Percentiles rank a stretch among this genome's conserved stretches.
Conservation (phyloP, 768 basidiomycete genomes). For the Gelatoporia subvermispora region DNA sequence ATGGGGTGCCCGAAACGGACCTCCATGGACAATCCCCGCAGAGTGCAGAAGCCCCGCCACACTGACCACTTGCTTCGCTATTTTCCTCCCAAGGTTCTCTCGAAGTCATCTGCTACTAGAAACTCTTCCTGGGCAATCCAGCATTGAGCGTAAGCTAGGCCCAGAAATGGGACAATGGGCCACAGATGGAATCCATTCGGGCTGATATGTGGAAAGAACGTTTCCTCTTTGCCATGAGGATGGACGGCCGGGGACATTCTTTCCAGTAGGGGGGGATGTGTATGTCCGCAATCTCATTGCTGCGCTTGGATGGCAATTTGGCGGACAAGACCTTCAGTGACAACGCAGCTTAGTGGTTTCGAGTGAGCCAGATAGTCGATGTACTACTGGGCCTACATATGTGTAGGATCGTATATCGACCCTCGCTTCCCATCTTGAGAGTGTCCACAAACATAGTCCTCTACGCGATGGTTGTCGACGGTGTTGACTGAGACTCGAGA, state of each 20-base stretch:
- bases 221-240: background rate
- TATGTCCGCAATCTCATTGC: conserved; percentile 23
- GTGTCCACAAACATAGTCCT: no score
- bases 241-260: background rate
- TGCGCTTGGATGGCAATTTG: conserved; percentile 21
- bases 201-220: conserved; percentile 32
- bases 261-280: conserved; percentile 30
- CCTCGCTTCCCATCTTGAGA: no score
- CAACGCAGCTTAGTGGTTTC: conserved; percentile 23
- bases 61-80: conserved; percentile 27
- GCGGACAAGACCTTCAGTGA: conserved; percentile 34
- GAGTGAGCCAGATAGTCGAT: conserved; percentile 38
- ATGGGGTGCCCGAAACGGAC: conserved; percentile 15
- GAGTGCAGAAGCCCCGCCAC: conserved; percentile 28
- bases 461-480: no score
- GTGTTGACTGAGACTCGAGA: no score
- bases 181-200: conserved; percentile 49
- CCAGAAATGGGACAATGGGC: conserved; percentile 45
- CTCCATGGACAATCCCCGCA: conserved; percentile 33
- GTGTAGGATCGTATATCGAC: conserved; percentile 43
- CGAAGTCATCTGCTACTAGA: conserved; percentile 29
- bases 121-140: conserved; percentile 26
- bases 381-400: conserved; percentile 42
- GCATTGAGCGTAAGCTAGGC: conserved; percentile 30
- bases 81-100: conserved; percentile 30